These are phyloP conservation scores for Grosmannia huntii DNA, from an alignment of 2,329 filamentous ascomycete species.

Conservation along the genomic window DNA sequence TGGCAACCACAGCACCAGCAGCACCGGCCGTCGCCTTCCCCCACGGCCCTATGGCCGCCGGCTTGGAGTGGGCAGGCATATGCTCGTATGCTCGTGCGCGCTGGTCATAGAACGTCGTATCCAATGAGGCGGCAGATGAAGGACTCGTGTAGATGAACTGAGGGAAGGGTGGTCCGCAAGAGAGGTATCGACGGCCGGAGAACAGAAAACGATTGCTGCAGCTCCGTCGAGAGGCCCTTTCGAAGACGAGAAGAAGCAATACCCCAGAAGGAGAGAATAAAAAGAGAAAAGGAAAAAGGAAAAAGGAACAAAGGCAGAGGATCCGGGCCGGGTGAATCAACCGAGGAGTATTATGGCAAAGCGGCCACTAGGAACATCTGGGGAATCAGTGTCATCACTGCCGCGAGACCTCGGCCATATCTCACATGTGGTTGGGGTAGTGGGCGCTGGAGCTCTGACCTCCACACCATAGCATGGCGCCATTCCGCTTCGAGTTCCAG, in stretches of 20 bases:
- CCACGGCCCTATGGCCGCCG: constrained; percentile 70
- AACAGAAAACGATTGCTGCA: background rate
- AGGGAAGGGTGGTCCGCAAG: background rate
- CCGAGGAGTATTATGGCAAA: constrained; percentile 1
- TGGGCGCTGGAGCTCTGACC: background rate
- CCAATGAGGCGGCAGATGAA: too few species aligned
- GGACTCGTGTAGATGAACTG: background rate
- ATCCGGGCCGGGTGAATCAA: background rate
- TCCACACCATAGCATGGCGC: background rate
- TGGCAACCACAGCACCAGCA: constrained; percentile 84
- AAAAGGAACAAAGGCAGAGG: too few species aligned
- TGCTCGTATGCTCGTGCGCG: background rate
- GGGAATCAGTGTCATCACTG: background rate
- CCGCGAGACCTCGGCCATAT: constrained; percentile 13
- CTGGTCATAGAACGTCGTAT: background rate
- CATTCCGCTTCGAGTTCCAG: background rate
- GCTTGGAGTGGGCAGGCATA: constrained; percentile 50
- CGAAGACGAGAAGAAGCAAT: background rate
- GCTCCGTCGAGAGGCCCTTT: background rate
- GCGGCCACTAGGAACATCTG: background rate
- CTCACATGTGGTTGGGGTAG: constrained; percentile 10
- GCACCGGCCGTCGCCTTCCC: constrained; percentile 85
- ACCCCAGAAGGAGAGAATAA: background rate
- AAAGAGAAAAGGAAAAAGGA: background rate
- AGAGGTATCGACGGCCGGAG: background rate